Evolutionary conservation across 805 yeast species (phyloP).

Genomic region (Blastobotrys mokoenaii): DNA sequence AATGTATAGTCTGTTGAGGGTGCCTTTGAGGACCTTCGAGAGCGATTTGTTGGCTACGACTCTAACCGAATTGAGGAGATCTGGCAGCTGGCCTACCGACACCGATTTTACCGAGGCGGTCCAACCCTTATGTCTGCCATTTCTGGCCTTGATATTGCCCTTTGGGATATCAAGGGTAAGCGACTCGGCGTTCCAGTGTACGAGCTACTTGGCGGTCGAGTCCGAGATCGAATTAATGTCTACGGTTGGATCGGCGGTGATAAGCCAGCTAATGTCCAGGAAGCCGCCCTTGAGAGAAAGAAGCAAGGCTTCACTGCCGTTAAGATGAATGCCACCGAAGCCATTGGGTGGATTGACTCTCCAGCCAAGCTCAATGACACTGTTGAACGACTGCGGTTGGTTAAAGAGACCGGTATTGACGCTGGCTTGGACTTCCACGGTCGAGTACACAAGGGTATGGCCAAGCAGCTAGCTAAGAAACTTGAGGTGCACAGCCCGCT

Average conservation of each 20-base stretch:
- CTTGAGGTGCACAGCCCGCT: slow-evolving; percentile 24
- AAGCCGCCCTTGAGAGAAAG: slow-evolving; percentile 23
- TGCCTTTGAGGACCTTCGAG: slow-evolving; percentile 24
- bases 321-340: slow-evolving; percentile 28
- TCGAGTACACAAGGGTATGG: slow-evolving; percentile 27
- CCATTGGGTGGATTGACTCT: slow-evolving; percentile 23
- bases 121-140: slow-evolving; percentile 28
- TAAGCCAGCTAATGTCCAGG: slow-evolving; percentile 22
- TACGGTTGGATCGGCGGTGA: slow-evolving; percentile 30
- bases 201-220: slow-evolving; percentile 26
- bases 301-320: slow-evolving; percentile 28
- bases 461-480: slow-evolving; percentile 23
- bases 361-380: slow-evolving; percentile 22
- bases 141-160: slow-evolving; percentile 27
- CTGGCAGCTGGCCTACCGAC: slow-evolving; percentile 24
- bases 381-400: slow-evolving; percentile 21
- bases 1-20: slow-evolving; percentile 22
- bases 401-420: slow-evolving; percentile 22
- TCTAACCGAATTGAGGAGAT: slow-evolving; percentile 24
- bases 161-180: slow-evolving; percentile 29
- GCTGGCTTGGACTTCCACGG: slow-evolving; percentile 28
- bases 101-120: slow-evolving; percentile 28
- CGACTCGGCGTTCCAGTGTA: slow-evolving; percentile 26
- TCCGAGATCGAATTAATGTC: slow-evolving; percentile 23
- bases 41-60: slow-evolving; percentile 27